phyloP scores from a whole-genome alignment of 768 basidiomycete genomes.

The Gloeostereum incarnatum region DNA sequence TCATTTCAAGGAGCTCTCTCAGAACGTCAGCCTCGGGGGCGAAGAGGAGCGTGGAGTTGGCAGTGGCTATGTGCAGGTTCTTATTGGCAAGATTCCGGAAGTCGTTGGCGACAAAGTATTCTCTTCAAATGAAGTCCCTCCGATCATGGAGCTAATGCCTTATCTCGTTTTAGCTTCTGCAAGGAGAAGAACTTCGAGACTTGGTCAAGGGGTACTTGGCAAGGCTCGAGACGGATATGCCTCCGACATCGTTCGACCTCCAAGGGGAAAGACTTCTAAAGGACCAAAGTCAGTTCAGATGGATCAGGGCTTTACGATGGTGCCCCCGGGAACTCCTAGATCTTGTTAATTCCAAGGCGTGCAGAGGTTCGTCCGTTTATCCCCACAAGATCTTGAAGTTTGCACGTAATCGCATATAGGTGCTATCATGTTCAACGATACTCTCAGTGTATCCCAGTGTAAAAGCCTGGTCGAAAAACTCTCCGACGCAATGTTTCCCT shows the following conservation, averaged over 20 bases:
- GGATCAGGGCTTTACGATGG: slow-evolving; percentile 69
- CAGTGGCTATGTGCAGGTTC: slow-evolving; percentile 54
- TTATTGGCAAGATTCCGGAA: slow-evolving; percentile 54
- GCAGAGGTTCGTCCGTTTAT: slow-evolving; percentile 58
- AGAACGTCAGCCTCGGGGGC: slow-evolving; percentile 15
- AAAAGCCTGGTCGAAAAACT: slow-evolving; percentile 57
- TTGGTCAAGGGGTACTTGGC: slow-evolving; percentile 68
- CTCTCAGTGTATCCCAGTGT: slow-evolving; percentile 60
- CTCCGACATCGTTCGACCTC: slow-evolving; percentile 11
- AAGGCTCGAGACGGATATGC: slow-evolving; percentile 41
- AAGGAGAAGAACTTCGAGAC: slow-evolving; percentile 64
- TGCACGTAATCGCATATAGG: slow-evolving; percentile 34
- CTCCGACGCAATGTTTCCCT: slow-evolving; percentile 70
- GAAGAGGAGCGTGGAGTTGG: slow-evolving; percentile 15
- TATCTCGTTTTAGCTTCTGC: slow-evolving; percentile 38
- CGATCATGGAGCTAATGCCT: slow-evolving; percentile 5
- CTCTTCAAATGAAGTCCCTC: slow-evolving; percentile 9
- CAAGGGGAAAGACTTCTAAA: slow-evolving; percentile 3
- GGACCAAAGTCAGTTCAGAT: slow-evolving; percentile 27
- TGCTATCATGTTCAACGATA: slow-evolving; percentile 96
- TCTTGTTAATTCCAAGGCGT: slow-evolving; percentile 91
- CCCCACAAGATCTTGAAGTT: background rate
- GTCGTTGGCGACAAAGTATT: slow-evolving; percentile 62
- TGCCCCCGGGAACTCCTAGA: slow-evolving; percentile 81
- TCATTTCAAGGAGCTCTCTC: slow-evolving; percentile 30